A percentile compares a stretch with the other conserved stretches of the same genome.
phyloP scores from a whole-genome alignment of 768 basidiomycete genomes.

The Tephrocybe sp. region DNA sequence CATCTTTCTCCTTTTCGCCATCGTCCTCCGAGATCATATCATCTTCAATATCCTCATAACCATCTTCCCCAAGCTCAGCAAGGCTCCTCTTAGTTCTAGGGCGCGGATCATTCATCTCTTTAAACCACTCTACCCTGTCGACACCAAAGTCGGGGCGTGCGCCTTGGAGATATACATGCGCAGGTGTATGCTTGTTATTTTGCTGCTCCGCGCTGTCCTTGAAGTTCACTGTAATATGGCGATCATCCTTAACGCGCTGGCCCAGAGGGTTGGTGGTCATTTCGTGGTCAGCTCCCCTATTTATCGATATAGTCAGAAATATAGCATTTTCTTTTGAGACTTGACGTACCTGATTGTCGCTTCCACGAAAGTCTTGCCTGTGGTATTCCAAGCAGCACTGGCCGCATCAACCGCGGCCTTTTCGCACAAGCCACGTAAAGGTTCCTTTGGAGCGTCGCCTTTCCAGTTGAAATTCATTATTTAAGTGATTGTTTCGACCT shows the following conservation, averaged over 20 bases:
- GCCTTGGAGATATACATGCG: conserved; percentile 4
- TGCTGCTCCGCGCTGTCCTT: neutral
- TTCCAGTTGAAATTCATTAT: conserved; percentile 2
- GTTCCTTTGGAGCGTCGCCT: conserved; percentile 1
- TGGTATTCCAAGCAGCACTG: neutral
- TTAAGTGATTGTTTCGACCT: neutral
- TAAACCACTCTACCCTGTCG: neutral
- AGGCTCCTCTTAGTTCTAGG: neutral
- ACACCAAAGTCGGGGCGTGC: neutral
- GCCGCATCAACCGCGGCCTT: neutral
- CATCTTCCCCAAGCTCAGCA: neutral
- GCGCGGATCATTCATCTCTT: neutral
- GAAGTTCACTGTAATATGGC: conserved; percentile 3
- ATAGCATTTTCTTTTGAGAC: too few relatives aligned
- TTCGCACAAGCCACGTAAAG: neutral
- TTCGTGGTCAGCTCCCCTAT: conserved; percentile 1
- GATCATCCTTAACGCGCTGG: neutral
- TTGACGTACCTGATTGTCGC: neutral
- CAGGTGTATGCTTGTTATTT: conserved; percentile 3
- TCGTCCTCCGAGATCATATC: neutral
- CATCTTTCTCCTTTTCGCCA: neutral
- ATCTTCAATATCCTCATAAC: neutral
- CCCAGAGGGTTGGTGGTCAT: neutral
- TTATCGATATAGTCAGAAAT: neutral
- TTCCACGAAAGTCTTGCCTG: conserved; percentile 1